phyloP scores from a whole-genome alignment of 306 rosid species.

The Castanospermum australe region DNA sequence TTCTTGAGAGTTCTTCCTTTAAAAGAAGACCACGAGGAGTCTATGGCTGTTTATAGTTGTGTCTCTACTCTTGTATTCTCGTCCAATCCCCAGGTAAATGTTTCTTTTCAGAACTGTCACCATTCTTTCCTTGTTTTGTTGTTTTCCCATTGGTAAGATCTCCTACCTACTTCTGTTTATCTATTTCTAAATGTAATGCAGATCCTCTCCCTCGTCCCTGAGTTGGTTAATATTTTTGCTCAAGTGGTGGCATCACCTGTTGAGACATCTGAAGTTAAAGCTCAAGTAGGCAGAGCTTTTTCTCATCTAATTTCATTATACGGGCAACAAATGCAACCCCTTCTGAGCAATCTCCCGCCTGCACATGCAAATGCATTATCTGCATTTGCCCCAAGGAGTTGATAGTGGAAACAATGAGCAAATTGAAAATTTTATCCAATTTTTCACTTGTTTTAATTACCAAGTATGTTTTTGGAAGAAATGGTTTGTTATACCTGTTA shows the following conservation, averaged over 20 bases:
- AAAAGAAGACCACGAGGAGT: constrained; percentile 96
- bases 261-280: constrained; percentile 85
- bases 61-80: constrained; percentile 77
- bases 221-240: constrained; percentile 84
- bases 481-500: constrained; percentile 23
- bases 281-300: constrained; percentile 81
- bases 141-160: background rate
- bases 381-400: constrained; percentile 73
- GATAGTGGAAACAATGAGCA: constrained; percentile 27
- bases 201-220: constrained; percentile 91
- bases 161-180: constrained; percentile 23
- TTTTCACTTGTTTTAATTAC: background rate
- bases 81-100: constrained; percentile 85
- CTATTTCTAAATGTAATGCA: constrained; percentile 43
- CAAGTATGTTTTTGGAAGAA: constrained; percentile 30
- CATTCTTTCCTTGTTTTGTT: constrained; percentile 17
- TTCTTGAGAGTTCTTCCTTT: constrained; percentile 88
- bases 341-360: constrained; percentile 79
- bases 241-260: constrained; percentile 88
- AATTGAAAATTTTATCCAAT: constrained; percentile 9
- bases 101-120: background rate
- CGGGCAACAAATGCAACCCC: constrained; percentile 94
- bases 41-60: constrained; percentile 87
- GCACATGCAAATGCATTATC: constrained; percentile 88
- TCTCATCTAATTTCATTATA: constrained; percentile 83